Conservation (phyloP, 2,329 filamentous ascomycete species). For the Pseudogymnoascus verrucosus region DNA sequence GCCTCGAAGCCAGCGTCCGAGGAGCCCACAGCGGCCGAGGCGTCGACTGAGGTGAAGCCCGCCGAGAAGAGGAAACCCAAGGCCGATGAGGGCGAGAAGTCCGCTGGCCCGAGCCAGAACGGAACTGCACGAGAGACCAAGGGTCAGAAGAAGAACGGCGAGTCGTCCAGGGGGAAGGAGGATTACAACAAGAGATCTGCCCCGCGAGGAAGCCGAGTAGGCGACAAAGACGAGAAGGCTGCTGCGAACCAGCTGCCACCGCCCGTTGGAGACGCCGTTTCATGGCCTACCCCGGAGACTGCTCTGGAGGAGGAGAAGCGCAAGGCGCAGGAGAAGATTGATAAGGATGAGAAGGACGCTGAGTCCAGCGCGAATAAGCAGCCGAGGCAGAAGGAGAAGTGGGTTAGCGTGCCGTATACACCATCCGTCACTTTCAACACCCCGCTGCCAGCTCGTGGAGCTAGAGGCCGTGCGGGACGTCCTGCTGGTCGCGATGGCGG, state of each 20-base stretch:
- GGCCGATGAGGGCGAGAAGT: slow-evolving; percentile 29
- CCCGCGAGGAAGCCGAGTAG: slow-evolving; percentile 22
- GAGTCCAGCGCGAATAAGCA: slow-evolving; percentile 42
- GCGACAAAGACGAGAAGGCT: slow-evolving; percentile 28
- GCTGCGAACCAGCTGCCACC: slow-evolving; percentile 41
- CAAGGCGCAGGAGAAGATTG: slow-evolving; percentile 58
- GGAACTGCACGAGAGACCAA: slow-evolving; percentile 26
- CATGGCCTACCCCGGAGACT: slow-evolving; percentile 86
- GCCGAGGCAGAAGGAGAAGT: slow-evolving; percentile 65
- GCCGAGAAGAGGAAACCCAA: slow-evolving; percentile 33
- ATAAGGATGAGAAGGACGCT: slow-evolving; percentile 58
- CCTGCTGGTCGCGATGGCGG: slow-evolving; percentile 29
- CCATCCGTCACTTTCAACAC: slow-evolving; percentile 84
- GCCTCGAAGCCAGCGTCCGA: slow-evolving; percentile 35
- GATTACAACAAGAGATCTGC: slow-evolving; percentile 25
- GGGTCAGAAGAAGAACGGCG: slow-evolving; percentile 34
- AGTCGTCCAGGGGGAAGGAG: slow-evolving; percentile 26
- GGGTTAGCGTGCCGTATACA: slow-evolving; percentile 75
- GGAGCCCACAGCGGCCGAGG: not conserved
- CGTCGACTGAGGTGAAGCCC: not conserved
- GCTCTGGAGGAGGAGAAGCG: slow-evolving; percentile 70
- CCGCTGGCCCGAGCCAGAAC: slow-evolving; percentile 21
- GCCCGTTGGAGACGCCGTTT: slow-evolving; percentile 65
- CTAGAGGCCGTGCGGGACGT: slow-evolving; percentile 34
- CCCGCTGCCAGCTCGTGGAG: slow-evolving; percentile 58